Evolutionary conservation across 345 rosid genomes (phyloP).

Genomic region (Corymbia maculata): DNA sequence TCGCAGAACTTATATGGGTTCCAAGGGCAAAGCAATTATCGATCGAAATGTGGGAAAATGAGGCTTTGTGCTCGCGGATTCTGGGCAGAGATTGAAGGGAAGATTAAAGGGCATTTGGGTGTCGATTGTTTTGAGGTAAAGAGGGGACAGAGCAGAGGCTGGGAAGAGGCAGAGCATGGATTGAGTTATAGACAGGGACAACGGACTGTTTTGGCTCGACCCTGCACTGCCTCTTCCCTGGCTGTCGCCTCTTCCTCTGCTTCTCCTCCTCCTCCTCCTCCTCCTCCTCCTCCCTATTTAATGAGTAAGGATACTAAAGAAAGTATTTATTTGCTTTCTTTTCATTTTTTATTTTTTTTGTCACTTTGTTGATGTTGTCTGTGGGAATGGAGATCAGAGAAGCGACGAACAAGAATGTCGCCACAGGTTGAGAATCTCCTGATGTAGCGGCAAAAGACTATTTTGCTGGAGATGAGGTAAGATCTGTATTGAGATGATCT

Average conservation of each 20-base stretch:
- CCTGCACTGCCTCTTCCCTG: constrained; percentile 99
- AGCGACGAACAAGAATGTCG: not conserved
- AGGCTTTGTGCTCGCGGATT: not conserved
- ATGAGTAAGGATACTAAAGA: not conserved
- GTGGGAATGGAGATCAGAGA: not conserved
- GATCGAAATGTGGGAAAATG: not conserved
- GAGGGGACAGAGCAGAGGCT: not conserved
- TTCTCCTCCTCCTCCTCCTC: not conserved
- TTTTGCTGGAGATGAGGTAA: not conserved
- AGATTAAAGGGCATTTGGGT: not conserved
- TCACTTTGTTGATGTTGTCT: not conserved
- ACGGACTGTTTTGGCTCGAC: constrained; percentile 43
- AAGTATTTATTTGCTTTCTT: not conserved
- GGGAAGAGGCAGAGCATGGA: constrained; percentile 20
- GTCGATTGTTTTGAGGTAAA: not conserved
- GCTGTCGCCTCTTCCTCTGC: constrained; percentile 18
- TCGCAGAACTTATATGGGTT: not conserved
- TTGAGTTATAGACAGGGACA: constrained; percentile 18
- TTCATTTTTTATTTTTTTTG: not conserved
- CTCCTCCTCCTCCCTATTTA: not conserved
- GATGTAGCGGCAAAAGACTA: not conserved
- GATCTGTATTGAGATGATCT: not conserved
- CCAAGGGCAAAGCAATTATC: not conserved
- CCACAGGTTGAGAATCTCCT: not conserved
- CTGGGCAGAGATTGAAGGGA: not conserved